phyloP scores from a whole-genome alignment of 2,329 filamentous ascomycete species.

The Beauveria scarabaeidicola region DNA sequence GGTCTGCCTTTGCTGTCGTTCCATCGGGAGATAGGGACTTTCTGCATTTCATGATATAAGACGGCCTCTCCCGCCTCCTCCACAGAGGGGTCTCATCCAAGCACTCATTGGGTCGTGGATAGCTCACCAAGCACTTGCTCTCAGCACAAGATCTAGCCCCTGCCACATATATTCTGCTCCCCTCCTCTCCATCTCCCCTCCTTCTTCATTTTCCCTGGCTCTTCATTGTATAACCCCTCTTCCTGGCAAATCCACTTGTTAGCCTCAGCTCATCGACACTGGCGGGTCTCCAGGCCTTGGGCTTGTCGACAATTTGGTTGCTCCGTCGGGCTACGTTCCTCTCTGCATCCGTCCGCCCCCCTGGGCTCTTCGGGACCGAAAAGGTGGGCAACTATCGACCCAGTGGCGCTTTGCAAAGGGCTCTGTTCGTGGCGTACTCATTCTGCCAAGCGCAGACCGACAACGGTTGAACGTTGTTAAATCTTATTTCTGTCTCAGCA shows the following conservation, averaged over 20 bases:
- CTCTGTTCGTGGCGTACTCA: conserved; percentile 2
- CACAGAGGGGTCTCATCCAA: not conserved
- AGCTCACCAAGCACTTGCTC: not conserved
- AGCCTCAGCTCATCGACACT: not conserved
- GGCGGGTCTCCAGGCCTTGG: conserved; percentile 2
- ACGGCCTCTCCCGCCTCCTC: not conserved
- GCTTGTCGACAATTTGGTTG: not conserved
- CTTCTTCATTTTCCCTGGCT: not conserved
- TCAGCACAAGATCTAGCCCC: not conserved
- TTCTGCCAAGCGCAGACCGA: conserved; percentile 3
- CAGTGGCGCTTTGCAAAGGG: conserved; percentile 3
- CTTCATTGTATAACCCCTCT: not conserved
- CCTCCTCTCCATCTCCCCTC: not conserved
- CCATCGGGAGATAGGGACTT: not conserved
- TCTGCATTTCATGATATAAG: not conserved
- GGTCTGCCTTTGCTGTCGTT: not conserved
- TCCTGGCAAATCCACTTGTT: not conserved
- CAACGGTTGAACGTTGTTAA: conserved; percentile 1
- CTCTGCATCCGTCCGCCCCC: not conserved
- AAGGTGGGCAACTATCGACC: conserved; percentile 5
- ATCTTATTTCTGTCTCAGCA: not conserved
- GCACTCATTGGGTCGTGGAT: not conserved
- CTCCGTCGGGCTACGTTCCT: not conserved
- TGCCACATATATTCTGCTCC: not conserved
- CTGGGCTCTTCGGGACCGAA: not conserved